Evolutionary conservation across 148 eudicot species (phyloP), one percentile per base, ranked within the genome.

Genomic region (Simmondsia chinensis): DNA sequence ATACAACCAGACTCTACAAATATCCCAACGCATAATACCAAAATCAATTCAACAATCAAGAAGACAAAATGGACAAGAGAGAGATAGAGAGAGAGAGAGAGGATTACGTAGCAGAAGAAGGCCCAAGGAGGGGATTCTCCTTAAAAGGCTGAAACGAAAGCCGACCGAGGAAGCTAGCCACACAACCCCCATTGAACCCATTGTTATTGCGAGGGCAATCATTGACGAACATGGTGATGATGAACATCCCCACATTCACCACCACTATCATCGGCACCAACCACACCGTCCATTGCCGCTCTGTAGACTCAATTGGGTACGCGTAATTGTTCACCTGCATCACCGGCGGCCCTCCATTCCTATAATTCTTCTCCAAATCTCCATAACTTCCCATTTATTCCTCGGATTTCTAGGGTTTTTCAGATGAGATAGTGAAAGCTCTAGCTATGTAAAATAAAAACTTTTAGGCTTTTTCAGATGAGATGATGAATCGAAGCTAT

Each of bases 281-380:
- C 99, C 99, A 91, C 0, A 95, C 62, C 2, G 88, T 91, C 99
- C 99, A 82, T 36, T 69, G 62, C 11, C 75, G 75, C 4, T 77
- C 84, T 2, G 65, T 29, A 0, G 65, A 28, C 15, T 65, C 71
- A 2, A 50, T 24, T 20, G 61, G 56, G 43, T 78, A 66, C 7
- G 52, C n/a, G n/a, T n/a, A n/a, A n/a, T n/a, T n/a, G n/a, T n/a
- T n/a, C n/a, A n/a, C n/a, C n/a, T n/a, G n/a, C n/a, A n/a, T n/a
- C n/a, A n/a, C n/a, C n/a, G n/a, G n/a, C n/a, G n/a, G n/a, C n/a
- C n/a, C n/a, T n/a, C n/a, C n/a, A n/a, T n/a, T n/a, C n/a, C n/a
- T n/a, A n/a, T n/a, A n/a, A n/a, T n/a, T n/a, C n/a, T n/a, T n/a
- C n/a, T n/a, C n/a, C n/a, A n/a, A n/a, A n/a, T n/a, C n/a, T n/a